These are phyloP conservation scores for Strobilomyces dryophilus DNA, from an alignment of 768 basidiomycete genomes.

Conservation along the genomic window DNA sequence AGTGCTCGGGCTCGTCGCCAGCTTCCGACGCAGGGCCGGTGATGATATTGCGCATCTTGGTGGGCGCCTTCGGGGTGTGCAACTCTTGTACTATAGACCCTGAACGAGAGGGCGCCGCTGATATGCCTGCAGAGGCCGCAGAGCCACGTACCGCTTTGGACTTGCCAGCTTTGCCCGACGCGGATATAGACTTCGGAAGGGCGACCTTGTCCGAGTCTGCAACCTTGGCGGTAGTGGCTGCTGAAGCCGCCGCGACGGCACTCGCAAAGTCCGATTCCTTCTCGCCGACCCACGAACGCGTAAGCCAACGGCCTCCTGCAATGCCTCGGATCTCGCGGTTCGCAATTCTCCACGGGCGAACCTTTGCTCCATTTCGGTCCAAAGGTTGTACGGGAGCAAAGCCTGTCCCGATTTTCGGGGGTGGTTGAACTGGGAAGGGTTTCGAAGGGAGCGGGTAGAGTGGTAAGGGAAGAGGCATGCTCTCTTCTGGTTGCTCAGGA, in stretches of 20 bases:
- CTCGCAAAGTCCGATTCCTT: slow-evolving; percentile 67
- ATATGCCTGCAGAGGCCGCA: slow-evolving; percentile 40
- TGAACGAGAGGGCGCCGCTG: slow-evolving; percentile 55
- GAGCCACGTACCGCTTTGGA: slow-evolving; percentile 34
- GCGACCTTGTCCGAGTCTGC: slow-evolving; percentile 27
- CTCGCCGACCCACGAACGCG: slow-evolving; percentile 78
- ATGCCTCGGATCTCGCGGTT: slow-evolving; percentile 78
- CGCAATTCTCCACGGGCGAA: slow-evolving; percentile 70
- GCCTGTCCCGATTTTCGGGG: slow-evolving; percentile 70
- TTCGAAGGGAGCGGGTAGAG: slow-evolving; percentile 78
- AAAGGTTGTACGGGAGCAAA: slow-evolving; percentile 65
- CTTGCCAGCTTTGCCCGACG: slow-evolving; percentile 42
- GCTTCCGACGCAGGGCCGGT: slow-evolving; percentile 48
- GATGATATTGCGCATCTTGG: slow-evolving; percentile 66
- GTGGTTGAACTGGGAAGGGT: slow-evolving; percentile 77
- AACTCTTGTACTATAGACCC: slow-evolving; percentile 49
- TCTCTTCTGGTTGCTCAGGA: slow-evolving; percentile 39
- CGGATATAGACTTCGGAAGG: slow-evolving; percentile 43
- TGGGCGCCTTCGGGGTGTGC: slow-evolving; percentile 46
- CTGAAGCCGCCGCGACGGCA: slow-evolving; percentile 27
- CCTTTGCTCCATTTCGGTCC: slow-evolving; percentile 58
- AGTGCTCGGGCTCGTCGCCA: slow-evolving; percentile 43
- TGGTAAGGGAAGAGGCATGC: slow-evolving; percentile 50
- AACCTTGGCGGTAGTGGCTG: slow-evolving; percentile 26
- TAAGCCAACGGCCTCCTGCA: slow-evolving; percentile 80